phyloP scores from a whole-genome alignment of 352 stramenopile species.

The Phytophthora uliginosa region DNA sequence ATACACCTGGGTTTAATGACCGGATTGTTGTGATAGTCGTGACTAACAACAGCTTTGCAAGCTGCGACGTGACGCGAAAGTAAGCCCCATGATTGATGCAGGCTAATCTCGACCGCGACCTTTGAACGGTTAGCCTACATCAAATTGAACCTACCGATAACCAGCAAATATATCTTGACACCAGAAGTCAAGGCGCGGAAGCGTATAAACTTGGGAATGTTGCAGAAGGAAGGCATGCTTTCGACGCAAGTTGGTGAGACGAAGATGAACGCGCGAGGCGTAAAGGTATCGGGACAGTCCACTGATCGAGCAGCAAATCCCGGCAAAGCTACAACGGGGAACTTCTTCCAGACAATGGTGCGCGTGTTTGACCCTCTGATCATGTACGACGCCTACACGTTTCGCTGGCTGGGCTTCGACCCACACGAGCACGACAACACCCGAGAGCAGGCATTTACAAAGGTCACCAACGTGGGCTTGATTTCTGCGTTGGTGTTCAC shows the following conservation, averaged over 20 bases:
- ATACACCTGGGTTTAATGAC: not conserved
- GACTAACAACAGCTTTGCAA: not conserved
- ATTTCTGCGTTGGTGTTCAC: constrained; percentile 42
- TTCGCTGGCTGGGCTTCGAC: constrained; percentile 46
- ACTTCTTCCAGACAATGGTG: constrained; percentile 1
- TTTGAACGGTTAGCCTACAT: too few relatives aligned
- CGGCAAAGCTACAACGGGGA: not conserved
- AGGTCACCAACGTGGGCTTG: constrained; percentile 40
- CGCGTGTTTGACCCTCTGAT: constrained; percentile 38
- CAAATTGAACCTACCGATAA: not conserved
- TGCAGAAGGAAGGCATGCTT: not conserved
- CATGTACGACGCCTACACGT: constrained; percentile 45
- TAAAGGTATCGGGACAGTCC: not conserved
- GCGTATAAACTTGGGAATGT: not conserved
- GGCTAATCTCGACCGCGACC: too few relatives aligned
- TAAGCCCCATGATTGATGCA: not conserved
- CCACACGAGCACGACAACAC: constrained; percentile 40
- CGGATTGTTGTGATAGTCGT: not conserved
- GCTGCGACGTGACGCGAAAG: not conserved
- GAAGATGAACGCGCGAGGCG: not conserved
- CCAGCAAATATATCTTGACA: not conserved
- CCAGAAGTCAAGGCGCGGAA: not conserved
- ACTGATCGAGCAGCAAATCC: not conserved
- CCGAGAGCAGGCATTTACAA: constrained; percentile 39
- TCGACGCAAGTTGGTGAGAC: not conserved